Evolutionary conservation across 1,139 yeast species (phyloP).

Genomic region (Geotrichum bryndzae): DNA sequence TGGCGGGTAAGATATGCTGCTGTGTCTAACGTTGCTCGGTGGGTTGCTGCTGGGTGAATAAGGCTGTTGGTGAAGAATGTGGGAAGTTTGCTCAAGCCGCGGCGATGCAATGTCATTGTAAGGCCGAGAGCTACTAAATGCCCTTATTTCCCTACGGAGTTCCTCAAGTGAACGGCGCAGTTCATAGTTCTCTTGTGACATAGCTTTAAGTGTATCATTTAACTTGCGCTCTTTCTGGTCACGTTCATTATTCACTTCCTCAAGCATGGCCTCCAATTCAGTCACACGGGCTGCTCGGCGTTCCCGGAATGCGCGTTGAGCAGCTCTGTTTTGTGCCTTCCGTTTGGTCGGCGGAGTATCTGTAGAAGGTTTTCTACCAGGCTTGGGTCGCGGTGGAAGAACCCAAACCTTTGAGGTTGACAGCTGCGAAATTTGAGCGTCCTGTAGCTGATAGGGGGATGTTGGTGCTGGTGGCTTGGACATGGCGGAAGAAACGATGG

Average conservation of each 20-base stretch:
- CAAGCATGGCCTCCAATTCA: slow-evolving; percentile 49
- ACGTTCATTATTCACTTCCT: slow-evolving; percentile 58
- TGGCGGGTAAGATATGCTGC: slow-evolving; percentile 12
- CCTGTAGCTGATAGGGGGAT: background rate
- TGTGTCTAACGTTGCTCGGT: background rate
- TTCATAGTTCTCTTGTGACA: slow-evolving; percentile 25
- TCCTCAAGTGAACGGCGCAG: slow-evolving; percentile 21
- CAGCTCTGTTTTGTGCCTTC: slow-evolving; percentile 91
- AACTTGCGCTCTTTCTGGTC: slow-evolving; percentile 31
- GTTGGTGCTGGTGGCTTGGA: background rate
- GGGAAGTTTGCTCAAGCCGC: background rate
- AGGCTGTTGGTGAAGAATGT: background rate
- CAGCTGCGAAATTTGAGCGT: slow-evolving; percentile 19
- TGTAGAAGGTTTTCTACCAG: slow-evolving; percentile 80
- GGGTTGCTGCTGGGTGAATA: slow-evolving; percentile 8
- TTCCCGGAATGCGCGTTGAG: slow-evolving; percentile 83
- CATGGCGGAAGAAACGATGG: background rate
- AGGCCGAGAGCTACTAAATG: background rate
- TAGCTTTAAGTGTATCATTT: slow-evolving; percentile 43
- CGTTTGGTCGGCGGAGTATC: slow-evolving; percentile 32
- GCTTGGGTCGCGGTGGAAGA: slow-evolving; percentile 84
- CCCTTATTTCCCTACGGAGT: slow-evolving; percentile 20
- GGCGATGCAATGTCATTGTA: background rate
- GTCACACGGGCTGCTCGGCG: slow-evolving; percentile 59
- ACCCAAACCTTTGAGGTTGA: slow-evolving; percentile 83